Conservation (phyloP, 2,329 filamentous ascomycete species). For the Gaeumannomyces tritici region DNA sequence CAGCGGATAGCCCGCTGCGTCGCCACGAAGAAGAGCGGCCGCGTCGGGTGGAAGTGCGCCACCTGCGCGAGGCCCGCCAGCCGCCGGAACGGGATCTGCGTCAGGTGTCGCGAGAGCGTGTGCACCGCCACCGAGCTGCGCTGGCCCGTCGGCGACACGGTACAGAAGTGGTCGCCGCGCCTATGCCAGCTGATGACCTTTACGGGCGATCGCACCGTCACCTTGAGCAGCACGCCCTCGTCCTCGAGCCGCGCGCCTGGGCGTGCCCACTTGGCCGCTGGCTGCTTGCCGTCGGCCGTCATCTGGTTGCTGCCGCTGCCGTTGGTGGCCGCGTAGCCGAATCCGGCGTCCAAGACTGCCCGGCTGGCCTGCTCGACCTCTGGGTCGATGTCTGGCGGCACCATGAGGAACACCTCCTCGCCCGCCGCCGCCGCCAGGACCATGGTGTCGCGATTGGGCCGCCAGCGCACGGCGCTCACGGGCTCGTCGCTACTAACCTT, state of each 20-base stretch:
- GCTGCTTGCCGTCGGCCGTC: constrained; percentile 57
- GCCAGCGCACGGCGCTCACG: constrained; percentile 82
- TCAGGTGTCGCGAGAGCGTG: constrained; percentile 88
- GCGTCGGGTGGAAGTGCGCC: constrained; percentile 87
- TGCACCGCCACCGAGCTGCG: constrained; percentile 83
- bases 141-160: constrained; percentile 73
- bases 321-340: constrained; percentile 75
- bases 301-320: constrained; percentile 40
- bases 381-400: constrained; percentile 63
- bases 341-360: constrained; percentile 77
- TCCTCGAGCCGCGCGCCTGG: constrained; percentile 66
- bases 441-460: constrained; percentile 69
- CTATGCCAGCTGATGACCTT: constrained; percentile 93
- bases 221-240: constrained; percentile 69
- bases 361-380: constrained; percentile 66
- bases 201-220: constrained; percentile 69
- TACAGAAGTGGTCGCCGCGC: constrained; percentile 87
- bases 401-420: constrained; percentile 76
- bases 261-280: constrained; percentile 73
- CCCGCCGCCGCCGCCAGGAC: constrained; percentile 78
- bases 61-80: constrained; percentile 70
- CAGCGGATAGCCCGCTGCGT: constrained; percentile 88
- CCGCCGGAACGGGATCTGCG: constrained; percentile 83
- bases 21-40: constrained; percentile 90
- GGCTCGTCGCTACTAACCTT: constrained; percentile 69